Percentiles rank a stretch among this genome's conserved stretches.
These are phyloP conservation scores for Globisporangium abappressorium DNA, from an alignment of 352 stramenopile genomes.

Conservation along the genomic window DNA sequence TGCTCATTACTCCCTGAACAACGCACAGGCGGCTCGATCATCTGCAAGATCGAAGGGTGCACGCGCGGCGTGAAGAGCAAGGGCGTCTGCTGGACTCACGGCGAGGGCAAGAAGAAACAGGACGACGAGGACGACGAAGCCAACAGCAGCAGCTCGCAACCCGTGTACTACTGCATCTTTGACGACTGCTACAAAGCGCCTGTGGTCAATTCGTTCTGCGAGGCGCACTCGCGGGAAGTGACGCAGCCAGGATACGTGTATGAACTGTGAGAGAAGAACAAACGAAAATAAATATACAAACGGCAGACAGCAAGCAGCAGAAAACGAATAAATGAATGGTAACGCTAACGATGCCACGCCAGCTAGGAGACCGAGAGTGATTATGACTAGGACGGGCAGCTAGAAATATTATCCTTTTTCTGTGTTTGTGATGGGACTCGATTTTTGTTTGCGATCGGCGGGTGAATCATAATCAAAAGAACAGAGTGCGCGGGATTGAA, in stretches of 20 bases:
- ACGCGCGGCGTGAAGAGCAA: constrained; percentile 24
- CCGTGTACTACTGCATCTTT: constrained; percentile 1
- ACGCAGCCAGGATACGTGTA: constrained; percentile 7
- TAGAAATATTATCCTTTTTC: too few relatives aligned
- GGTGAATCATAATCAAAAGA: too few relatives aligned
- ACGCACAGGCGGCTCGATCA: constrained; percentile 23
- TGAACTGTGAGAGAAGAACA: background rate
- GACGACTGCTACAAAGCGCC: constrained; percentile 4
- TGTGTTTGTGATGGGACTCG: too few relatives aligned
- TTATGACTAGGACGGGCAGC: too few relatives aligned
- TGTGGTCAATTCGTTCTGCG: constrained; percentile 1
- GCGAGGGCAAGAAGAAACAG: constrained; percentile 10
- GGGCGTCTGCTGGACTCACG: constrained; percentile 22
- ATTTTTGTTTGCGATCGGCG: too few relatives aligned
- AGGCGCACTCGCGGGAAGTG: background rate
- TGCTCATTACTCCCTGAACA: background rate
- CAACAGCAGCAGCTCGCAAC: background rate
- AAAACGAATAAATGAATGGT: too few relatives aligned
- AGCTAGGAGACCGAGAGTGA: too few relatives aligned
- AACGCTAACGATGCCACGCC: too few relatives aligned
- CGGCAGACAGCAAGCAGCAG: too few relatives aligned
- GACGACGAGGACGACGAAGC: background rate
- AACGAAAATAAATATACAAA: background rate
- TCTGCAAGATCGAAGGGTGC: constrained; percentile 27
- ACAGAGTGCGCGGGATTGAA: too few relatives aligned